Conservation (phyloP, 805 yeast genomes). For the Cyberlindnera mississippiensis region DNA sequence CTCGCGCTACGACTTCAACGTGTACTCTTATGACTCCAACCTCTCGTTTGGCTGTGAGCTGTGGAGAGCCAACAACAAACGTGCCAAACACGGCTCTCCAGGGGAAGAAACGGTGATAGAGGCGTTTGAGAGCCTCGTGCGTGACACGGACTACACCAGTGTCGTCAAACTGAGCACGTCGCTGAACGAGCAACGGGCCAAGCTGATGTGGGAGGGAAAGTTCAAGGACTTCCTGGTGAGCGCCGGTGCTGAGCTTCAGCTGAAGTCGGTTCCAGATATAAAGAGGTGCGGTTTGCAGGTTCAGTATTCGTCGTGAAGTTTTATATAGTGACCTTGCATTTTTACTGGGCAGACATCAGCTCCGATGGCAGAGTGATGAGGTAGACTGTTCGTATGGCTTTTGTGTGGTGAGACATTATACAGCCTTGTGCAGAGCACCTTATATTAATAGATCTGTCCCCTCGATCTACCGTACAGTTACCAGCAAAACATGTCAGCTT, state of each 20-base stretch:
- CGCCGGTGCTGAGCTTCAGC: slow-evolving; percentile 59
- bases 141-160: slow-evolving; percentile 55
- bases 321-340: no score
- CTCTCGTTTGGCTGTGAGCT: slow-evolving; percentile 82
- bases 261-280: slow-evolving; percentile 45
- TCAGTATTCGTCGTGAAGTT: slow-evolving; percentile 51
- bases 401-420: no score
- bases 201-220: slow-evolving; percentile 84
- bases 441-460: no score
- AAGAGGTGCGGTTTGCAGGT: slow-evolving; percentile 55
- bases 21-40: slow-evolving; percentile 87
- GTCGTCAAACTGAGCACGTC: slow-evolving; percentile 75
- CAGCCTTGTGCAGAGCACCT: no score
- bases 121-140: slow-evolving; percentile 47
- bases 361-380: no score
- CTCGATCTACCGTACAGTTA: no score
- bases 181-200: slow-evolving; percentile 54
- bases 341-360: no score
- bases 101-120: slow-evolving; percentile 42
- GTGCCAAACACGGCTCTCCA: slow-evolving; percentile 28
- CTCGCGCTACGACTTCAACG: slow-evolving; percentile 83
- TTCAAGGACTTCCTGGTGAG: slow-evolving; percentile 74
- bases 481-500: no score
- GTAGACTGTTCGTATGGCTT: no score
- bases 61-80: slow-evolving; percentile 48